Evolutionary conservation across 148 eudicot genomes (phyloP), one percentile per base, ranked within the genome.

Genomic region (Arctostaphylos glauca): DNA sequence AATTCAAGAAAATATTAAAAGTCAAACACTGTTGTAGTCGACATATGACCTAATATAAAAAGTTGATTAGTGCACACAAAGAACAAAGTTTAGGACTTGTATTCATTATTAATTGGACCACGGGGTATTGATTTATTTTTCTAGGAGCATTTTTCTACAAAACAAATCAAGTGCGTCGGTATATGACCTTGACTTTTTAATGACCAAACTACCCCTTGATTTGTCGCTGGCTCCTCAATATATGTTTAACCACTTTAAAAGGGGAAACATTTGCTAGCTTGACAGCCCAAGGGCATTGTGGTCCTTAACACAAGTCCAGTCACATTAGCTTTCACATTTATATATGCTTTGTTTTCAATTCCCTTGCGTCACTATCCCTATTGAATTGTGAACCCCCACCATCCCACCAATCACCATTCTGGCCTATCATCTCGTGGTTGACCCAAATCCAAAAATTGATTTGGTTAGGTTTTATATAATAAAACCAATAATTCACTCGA

Each of bases 141-240:
- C 66, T 38, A 25, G 4, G 38, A 31, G 38, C 38, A 66, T 13
- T 54, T 73, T 73, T 44, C 5, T 8, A 46, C 44, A 2, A 46
- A 38, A 58, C 81, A 9, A 78, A 78, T 58, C 80, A 14, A 44
- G 70, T 59, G 70, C 52, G 80, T 78, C 80, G 81, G 81, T 18
- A 59, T 3, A 59, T 43, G 53, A 59, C 81, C 64, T 59, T 43
- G 81, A 56, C 50, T 58, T 78, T 59, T 59, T 13, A 12, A 2
- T 31, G 81, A 78, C 81, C 81, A 44, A 78, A 58, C n/a, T 59
- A 25, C 81, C 81, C 81, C 80, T 55, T 41, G 5, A 75, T 75
- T 4, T 21, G 14, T 21, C 9, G 10, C 23, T 46, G 53, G 41
- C 78, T 9, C 60, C 44, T 13, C 43, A 31, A 31, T 31, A 31